These are phyloP conservation scores for Lanmaoa pseudosensibilis DNA, from an alignment of 768 basidiomycete species.

Conservation along the genomic window DNA sequence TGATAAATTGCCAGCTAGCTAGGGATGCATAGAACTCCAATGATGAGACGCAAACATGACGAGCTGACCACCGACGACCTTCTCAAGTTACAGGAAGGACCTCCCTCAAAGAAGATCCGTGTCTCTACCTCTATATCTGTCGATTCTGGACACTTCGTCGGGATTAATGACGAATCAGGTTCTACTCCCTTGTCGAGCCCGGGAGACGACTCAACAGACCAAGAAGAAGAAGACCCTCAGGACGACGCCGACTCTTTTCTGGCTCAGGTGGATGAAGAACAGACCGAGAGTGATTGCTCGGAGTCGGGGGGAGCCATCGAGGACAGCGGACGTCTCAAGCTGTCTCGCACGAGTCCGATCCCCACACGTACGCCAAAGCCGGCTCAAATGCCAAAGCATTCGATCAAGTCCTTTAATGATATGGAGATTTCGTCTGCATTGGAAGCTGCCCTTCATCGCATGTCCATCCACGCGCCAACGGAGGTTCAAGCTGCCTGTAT, in stretches of 20 bases:
- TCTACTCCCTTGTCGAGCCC: slow-evolving; percentile 5
- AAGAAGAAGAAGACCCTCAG: slow-evolving; percentile 24
- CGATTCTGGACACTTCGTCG: not conserved
- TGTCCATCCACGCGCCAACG: slow-evolving; percentile 87
- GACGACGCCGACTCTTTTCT: slow-evolving; percentile 10
- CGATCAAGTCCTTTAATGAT: slow-evolving; percentile 46
- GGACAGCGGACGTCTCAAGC: slow-evolving; percentile 17
- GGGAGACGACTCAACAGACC: slow-evolving; percentile 17
- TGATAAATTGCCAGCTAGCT: too few species aligned
- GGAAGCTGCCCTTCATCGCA: slow-evolving; percentile 62
- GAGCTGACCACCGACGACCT: slow-evolving; percentile 47
- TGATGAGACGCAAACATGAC: slow-evolving; percentile 19
- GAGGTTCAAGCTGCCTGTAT: slow-evolving; percentile 90
- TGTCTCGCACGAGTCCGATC: slow-evolving; percentile 24
- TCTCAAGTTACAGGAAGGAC: slow-evolving; percentile 46
- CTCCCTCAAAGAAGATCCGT: slow-evolving; percentile 37
- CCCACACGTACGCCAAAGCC: slow-evolving; percentile 6
- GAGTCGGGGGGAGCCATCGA: slow-evolving; percentile 5
- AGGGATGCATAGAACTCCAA: too few species aligned
- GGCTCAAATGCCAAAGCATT: slow-evolving; percentile 7
- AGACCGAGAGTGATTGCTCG: not conserved
- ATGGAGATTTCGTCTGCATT: slow-evolving; percentile 63
- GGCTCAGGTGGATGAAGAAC: slow-evolving; percentile 1
- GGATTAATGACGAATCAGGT: not conserved
- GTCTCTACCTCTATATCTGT: not conserved